phyloP scores from a whole-genome alignment of 176 grass and related monocot genomes.

The Ensete ventricosum region DNA sequence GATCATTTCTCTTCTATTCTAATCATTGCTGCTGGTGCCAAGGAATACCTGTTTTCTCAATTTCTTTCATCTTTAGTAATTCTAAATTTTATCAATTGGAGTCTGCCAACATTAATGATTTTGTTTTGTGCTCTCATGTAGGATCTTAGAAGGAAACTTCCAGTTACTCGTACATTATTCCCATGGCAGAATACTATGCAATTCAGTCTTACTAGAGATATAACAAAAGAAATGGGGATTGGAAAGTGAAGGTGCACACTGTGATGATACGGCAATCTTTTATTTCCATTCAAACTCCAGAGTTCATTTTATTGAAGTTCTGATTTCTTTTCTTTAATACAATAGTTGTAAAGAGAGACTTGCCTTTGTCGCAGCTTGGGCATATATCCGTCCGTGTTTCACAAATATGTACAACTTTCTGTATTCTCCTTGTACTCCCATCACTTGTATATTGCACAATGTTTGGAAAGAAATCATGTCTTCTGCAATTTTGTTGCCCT shows the following conservation, averaged over 20 bases:
- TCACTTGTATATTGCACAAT: not conserved
- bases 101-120: not conserved
- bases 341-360: not conserved
- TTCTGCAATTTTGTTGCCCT: not conserved
- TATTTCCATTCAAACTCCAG: not conserved
- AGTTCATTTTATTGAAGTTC: not conserved
- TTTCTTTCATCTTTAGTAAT: constrained; percentile 8
- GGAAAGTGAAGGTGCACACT: constrained; percentile 42
- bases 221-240: constrained; percentile 78
- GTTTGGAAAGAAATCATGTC: not conserved
- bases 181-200: constrained; percentile 86
- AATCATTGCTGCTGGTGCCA: not conserved
- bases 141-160: constrained; percentile 97
- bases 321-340: not conserved
- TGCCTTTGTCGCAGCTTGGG: not conserved
- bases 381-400: not conserved
- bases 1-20: too few species aligned
- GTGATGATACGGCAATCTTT: not conserved
- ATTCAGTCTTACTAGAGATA: constrained; percentile 66
- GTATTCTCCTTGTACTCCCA: not conserved
- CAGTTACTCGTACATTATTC: constrained; percentile 84
- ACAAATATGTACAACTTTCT: not conserved
- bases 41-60: not conserved
- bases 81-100: not conserved
- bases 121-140: constrained; percentile 19